These are phyloP conservation scores for Aspergillus carlsbadensis DNA, from an alignment of 495 filamentous ascomycete species.

Conservation along the genomic window DNA sequence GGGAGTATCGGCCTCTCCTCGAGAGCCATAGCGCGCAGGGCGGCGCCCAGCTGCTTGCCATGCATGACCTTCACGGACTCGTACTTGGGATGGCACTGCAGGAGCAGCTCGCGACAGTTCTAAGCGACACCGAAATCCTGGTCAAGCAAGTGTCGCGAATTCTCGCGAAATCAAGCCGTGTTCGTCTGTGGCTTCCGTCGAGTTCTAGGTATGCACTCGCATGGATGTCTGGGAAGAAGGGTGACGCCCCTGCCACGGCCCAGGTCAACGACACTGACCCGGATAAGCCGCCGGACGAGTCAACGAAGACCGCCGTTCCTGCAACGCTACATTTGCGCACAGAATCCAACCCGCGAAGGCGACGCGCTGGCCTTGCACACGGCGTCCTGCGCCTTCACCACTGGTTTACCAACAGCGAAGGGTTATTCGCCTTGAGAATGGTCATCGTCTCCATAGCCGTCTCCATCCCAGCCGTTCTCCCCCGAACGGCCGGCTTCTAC, in stretches of 20 bases:
- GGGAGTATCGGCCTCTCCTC: too few relatives aligned
- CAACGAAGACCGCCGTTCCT: slow-evolving; percentile 14
- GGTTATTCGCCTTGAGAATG: slow-evolving; percentile 38
- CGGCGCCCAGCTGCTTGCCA: too few relatives aligned
- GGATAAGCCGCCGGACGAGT: neutral
- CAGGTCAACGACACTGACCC: slow-evolving; percentile 18
- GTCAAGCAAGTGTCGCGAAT: slow-evolving; percentile 5
- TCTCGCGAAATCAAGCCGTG: slow-evolving; percentile 9
- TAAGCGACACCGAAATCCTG: slow-evolving; percentile 16
- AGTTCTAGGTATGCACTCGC: slow-evolving; percentile 16
- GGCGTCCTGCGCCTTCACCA: slow-evolving; percentile 23
- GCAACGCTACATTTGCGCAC: slow-evolving; percentile 18
- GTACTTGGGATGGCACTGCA: too few relatives aligned
- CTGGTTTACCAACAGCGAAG: slow-evolving; percentile 29
- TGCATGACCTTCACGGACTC: too few relatives aligned
- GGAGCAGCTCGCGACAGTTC: slow-evolving; percentile 11
- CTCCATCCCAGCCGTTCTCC: slow-evolving; percentile 40
- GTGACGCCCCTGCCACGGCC: slow-evolving; percentile 16
- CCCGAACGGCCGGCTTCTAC: slow-evolving; percentile 41
- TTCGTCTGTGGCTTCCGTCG: slow-evolving; percentile 17
- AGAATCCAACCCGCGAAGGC: slow-evolving; percentile 5
- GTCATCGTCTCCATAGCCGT: slow-evolving; percentile 44
- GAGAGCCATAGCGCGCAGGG: too few relatives aligned
- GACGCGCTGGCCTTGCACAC: slow-evolving; percentile 12
- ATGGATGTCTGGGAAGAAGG: slow-evolving; percentile 18